Conservation (phyloP, 129 eudicot genomes). For the Oenanthe sinensis region DNA sequence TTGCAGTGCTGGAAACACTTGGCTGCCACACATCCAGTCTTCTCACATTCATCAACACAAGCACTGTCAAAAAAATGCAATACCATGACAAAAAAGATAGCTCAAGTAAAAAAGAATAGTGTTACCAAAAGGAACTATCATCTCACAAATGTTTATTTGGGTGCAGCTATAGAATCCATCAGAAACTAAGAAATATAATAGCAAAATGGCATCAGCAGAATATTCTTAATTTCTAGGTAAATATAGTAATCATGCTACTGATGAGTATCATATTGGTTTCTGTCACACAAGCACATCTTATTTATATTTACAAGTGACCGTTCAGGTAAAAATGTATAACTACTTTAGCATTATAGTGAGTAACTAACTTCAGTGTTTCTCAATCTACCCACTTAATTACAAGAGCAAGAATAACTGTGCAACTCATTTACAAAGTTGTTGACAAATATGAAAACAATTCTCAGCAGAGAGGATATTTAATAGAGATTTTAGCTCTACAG, state of each 20-base stretch:
- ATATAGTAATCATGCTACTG: background rate
- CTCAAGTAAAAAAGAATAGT: conserved; percentile 2
- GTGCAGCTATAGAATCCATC: background rate
- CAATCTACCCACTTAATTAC: background rate
- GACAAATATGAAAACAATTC: background rate
- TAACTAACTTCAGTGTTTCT: background rate
- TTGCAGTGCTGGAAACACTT: conserved; percentile 84
- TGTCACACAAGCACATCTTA: background rate
- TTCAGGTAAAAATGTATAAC: background rate
- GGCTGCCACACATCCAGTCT: conserved; percentile 81
- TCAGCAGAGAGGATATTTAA: background rate
- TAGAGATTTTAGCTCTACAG: background rate
- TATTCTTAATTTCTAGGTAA: background rate
- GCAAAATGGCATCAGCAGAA: background rate
- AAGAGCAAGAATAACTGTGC: background rate
- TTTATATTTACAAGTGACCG: background rate
- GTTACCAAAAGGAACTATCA: background rate
- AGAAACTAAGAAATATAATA: background rate
- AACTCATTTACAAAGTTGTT: background rate
- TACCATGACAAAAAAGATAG: conserved; percentile 10
- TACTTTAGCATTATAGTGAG: background rate
- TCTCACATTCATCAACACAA: conserved; percentile 85
- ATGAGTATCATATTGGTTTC: background rate
- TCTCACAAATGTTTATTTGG: background rate
- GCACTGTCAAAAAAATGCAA: conserved; percentile 39